A percentile compares a stretch with the other conserved stretches of the same genome.
Conservation (phyloP, 176 grass and related monocot species). For the Aegilops longissima region DNA sequence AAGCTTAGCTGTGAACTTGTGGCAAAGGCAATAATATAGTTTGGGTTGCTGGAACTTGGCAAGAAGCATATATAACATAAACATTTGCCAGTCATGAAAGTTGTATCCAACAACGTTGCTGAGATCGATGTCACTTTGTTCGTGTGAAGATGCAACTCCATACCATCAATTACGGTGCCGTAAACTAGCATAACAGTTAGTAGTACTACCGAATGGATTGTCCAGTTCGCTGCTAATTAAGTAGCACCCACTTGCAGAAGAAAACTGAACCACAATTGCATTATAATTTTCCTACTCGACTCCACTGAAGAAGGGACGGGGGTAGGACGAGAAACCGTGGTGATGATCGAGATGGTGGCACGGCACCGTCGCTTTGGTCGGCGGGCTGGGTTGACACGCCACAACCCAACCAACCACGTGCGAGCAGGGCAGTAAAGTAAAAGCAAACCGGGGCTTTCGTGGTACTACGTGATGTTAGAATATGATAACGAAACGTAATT, state of each 20-base stretch:
- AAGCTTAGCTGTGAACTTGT: neutral
- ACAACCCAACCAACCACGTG: constrained; percentile 1
- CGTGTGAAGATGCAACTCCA: neutral
- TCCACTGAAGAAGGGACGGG: neutral
- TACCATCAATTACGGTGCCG: neutral
- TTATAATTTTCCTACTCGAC: neutral
- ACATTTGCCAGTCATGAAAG: no score
- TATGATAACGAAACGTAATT: neutral
- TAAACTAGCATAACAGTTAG: neutral
- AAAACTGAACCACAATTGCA: no score
- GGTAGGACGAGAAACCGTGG: neutral
- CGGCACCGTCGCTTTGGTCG: constrained; percentile 15
- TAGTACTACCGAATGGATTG: neutral
- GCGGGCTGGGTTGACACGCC: neutral
- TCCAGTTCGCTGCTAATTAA: neutral
- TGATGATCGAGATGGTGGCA: neutral
- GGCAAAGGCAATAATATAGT: no score
- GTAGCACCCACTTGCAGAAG: no score
- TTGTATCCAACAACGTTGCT: no score
- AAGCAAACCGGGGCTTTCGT: no score
- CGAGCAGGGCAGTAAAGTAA: neutral
- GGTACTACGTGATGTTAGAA: no score
- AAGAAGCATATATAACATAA: no score
- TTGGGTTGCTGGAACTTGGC: no score
- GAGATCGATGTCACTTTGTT: neutral